Evolutionary conservation across 192 early-diverging fungal species (phyloP).

Genomic region (Coemansia aciculifera): DNA sequence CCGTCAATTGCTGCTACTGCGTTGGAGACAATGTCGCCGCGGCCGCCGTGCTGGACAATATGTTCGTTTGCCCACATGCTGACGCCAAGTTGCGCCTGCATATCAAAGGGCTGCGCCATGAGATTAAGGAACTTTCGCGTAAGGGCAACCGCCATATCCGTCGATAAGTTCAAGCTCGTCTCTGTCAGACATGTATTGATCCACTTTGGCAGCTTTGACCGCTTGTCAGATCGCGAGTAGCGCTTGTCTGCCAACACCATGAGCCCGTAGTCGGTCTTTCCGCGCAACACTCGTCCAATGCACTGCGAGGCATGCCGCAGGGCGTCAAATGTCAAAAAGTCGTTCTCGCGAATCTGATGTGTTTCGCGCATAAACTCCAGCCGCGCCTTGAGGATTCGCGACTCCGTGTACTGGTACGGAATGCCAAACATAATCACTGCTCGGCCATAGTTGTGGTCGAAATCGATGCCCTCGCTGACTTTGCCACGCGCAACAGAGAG

Average conservation of each 20-base stretch:
- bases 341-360: slow-evolving; percentile 93
- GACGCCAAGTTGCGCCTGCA: slow-evolving; percentile 74
- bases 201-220: slow-evolving; percentile 96
- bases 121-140: slow-evolving; percentile 90
- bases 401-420: slow-evolving; percentile 99
- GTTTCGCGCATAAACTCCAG: slow-evolving; percentile 94
- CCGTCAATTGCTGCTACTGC: neutral
- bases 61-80: slow-evolving; percentile 83
- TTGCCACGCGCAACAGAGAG: slow-evolving; percentile 98
- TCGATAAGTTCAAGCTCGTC: slow-evolving; percentile 86
- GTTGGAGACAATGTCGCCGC: slow-evolving; percentile 9
- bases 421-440: slow-evolving; percentile 99
- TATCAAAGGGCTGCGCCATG: slow-evolving; percentile 96
- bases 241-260: slow-evolving; percentile 99
- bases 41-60: slow-evolving; percentile 55
- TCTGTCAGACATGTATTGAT: slow-evolving; percentile 89
- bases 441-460: slow-evolving; percentile 99
- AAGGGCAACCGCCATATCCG: slow-evolving; percentile 92
- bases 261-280: slow-evolving; percentile 97
- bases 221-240: slow-evolving; percentile 92
- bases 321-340: slow-evolving; percentile 99
- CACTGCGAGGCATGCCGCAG: slow-evolving; percentile 99
- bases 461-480: slow-evolving; percentile 99
- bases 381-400: slow-evolving; percentile 90
- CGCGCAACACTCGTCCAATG: slow-evolving; percentile 93